Evolutionary conservation across 352 stramenopile genomes (phyloP).

Genomic region (Phytophthora constricta): DNA sequence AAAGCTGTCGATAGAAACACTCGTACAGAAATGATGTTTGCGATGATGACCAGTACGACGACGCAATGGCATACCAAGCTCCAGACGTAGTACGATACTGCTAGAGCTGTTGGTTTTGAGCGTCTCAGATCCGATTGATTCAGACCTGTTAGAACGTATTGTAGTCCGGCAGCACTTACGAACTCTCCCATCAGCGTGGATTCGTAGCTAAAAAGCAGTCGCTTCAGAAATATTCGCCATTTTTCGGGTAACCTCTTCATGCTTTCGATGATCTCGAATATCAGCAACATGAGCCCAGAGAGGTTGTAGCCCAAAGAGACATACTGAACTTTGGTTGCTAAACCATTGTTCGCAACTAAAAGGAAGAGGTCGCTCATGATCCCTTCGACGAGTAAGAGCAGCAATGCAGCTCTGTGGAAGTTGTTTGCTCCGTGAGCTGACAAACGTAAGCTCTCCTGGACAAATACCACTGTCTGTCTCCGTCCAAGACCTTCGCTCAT

Average conservation of each 20-base stretch:
- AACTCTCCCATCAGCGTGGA: slow-evolving; percentile 29
- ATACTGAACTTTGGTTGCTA: slow-evolving; percentile 22
- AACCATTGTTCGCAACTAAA: slow-evolving; percentile 27
- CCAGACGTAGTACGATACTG: background rate
- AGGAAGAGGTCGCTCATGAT: slow-evolving; percentile 38
- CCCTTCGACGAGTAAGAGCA: slow-evolving; percentile 30
- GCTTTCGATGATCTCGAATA: slow-evolving; percentile 35
- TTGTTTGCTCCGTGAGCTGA: slow-evolving; percentile 21
- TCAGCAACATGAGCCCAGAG: slow-evolving; percentile 21
- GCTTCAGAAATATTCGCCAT: slow-evolving; percentile 22
- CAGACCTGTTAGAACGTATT: background rate
- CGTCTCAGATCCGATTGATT: background rate
- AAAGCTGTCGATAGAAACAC: background rate
- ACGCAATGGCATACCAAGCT: background rate
- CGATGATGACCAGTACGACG: background rate
- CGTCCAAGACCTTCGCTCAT: slow-evolving; percentile 4
- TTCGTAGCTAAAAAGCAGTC: slow-evolving; percentile 33
- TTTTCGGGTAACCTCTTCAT: slow-evolving; percentile 10
- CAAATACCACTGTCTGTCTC: slow-evolving; percentile 26
- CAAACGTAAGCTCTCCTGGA: slow-evolving; percentile 27
- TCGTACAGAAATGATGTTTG: background rate
- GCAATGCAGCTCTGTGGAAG: slow-evolving; percentile 11
- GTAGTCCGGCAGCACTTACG: slow-evolving; percentile 1
- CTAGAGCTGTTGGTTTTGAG: background rate
- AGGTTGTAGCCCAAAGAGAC: slow-evolving; percentile 35